Base-by-base conservation (phyloP, 2,329 filamentous ascomycete genomes). In the Macrophomina tecta region DNA sequence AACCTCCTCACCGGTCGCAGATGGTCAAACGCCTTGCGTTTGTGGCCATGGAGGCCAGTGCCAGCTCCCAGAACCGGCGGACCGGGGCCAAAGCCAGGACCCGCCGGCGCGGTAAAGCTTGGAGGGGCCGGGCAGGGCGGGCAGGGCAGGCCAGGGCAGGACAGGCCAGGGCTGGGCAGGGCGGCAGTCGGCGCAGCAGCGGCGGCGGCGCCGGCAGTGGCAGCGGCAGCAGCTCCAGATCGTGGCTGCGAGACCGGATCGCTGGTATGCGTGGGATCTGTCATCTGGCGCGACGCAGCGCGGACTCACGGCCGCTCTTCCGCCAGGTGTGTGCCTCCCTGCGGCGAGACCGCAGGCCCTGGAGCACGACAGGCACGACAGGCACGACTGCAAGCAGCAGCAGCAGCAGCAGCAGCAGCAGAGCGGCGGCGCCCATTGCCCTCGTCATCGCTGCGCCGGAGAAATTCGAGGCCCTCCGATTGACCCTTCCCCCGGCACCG, bases 61-160 rank as follows among this genome's bases (percentile, higher is more conserved):
- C 8, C 42, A 45, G 42, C 42, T 45, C 42, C 42, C 42, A 45
- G 42, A 45, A 45, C 42, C 42, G 42, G 42, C 16, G 11, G 11
- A 14, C 42, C 42, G 42, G 42, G 42, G 42, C 42, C 16, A 45
- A 14, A 45, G 42, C 42, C 42, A 45, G 12, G 56, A 60, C 56
- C 56, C 56, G 40, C 40, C 56, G 3, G 40, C 56, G 56, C 56
- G 56, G 56, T 60, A 60, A 60, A 34, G 40, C 56, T 48, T 60
- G 40, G 56, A 14, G 42, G 12, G 12, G 46, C n/a, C 6, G 18
- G 23, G 46, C n/a, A 49, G 46, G 18, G 46, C 18, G 46, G 46
- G 6, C 8, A 49, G 46, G 8, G 46, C n/a, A n/a, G 40, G 40
- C 3, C 40, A 49, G 46, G 46, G 46, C 46, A 49, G 49, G 34